Evolutionary conservation across 225 moss, liverwort and hornwort genomes (phyloP).

Genomic region (Physcomitrellopsis africana): DNA sequence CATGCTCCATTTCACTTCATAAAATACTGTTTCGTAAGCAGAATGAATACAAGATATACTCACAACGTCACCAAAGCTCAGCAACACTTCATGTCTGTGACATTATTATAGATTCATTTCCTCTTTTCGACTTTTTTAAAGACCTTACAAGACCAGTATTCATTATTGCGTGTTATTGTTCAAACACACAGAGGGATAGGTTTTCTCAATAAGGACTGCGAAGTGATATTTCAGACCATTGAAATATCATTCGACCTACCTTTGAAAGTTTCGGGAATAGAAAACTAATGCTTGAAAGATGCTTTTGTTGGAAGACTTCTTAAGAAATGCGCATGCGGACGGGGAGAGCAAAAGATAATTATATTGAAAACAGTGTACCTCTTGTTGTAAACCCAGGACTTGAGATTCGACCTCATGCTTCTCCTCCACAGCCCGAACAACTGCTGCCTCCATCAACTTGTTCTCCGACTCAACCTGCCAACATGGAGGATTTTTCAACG

Average conservation of each 20-base stretch:
- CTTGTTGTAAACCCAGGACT: slow-evolving; percentile 68
- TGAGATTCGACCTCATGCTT: slow-evolving; percentile 74
- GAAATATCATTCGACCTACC: slow-evolving; percentile 24
- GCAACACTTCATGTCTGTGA: not conserved
- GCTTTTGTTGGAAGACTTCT: slow-evolving; percentile 23
- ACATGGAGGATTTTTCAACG: not conserved
- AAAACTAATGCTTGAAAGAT: slow-evolving; percentile 19
- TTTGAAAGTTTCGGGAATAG: slow-evolving; percentile 12
- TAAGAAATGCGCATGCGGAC: slow-evolving; percentile 35
- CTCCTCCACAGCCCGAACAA: slow-evolving; percentile 71
- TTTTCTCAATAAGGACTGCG: slow-evolving; percentile 26
- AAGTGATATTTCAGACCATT: slow-evolving; percentile 22
- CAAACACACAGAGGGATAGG: slow-evolving; percentile 14
- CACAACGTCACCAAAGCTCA: not conserved
- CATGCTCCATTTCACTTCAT: no score
- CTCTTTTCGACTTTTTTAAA: not conserved
- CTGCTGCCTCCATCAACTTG: slow-evolving; percentile 72
- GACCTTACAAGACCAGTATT: not conserved
- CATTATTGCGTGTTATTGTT: not conserved
- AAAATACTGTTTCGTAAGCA: no score
- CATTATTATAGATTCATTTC: not conserved
- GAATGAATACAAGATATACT: no score
- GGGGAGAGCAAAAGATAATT: slow-evolving; percentile 34
- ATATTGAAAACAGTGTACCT: slow-evolving; percentile 54
- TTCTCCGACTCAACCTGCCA: slow-evolving; percentile 82